Conservation (phyloP, 495 filamentous ascomycete genomes). For the Echria macrotheca region DNA sequence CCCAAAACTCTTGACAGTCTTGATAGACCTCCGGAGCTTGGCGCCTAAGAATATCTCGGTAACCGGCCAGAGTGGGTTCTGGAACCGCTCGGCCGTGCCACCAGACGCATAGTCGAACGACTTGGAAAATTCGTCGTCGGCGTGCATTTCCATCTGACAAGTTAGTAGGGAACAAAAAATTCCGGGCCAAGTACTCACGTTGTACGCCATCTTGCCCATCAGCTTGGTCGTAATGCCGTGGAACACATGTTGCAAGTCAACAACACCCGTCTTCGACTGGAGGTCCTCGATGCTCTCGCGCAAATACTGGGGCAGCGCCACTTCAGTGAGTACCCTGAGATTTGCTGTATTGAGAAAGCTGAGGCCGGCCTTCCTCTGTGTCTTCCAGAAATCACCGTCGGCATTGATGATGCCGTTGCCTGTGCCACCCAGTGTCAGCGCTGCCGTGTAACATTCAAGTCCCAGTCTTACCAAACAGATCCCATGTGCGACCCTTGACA, state of each 20-base stretch:
- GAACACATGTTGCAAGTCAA: conserved; percentile 52
- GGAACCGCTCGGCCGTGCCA: conserved; percentile 52
- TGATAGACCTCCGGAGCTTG: conserved; percentile 40
- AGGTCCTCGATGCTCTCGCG: conserved; percentile 34
- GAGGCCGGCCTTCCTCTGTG: conserved; percentile 54
- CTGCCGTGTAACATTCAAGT: too few species aligned
- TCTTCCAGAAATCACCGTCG: conserved; percentile 56
- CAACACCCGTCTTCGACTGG: conserved; percentile 13
- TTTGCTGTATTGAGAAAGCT: conserved; percentile 53
- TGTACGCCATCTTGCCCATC: conserved; percentile 58
- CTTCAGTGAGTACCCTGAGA: conserved; percentile 49
- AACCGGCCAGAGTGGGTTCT: conserved; percentile 54
- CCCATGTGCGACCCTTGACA: conserved; percentile 52
- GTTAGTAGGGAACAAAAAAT: not conserved
- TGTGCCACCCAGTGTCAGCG: too few species aligned
- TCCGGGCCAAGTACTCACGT: conserved; percentile 27
- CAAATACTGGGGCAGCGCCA: conserved; percentile 48
- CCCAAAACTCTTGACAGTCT: conserved; percentile 46
- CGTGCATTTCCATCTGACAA: conserved; percentile 52
- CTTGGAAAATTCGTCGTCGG: conserved; percentile 49
- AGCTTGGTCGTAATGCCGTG: conserved; percentile 56
- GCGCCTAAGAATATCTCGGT: conserved; percentile 48
- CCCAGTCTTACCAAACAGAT: conserved; percentile 47
- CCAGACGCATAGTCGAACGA: conserved; percentile 57
- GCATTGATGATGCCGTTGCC: conserved; percentile 59